Evolutionary conservation across 352 stramenopile genomes (phyloP), one percentile per base, ranked within the genome.

Genomic region (Halophytophthora batemanensis): DNA sequence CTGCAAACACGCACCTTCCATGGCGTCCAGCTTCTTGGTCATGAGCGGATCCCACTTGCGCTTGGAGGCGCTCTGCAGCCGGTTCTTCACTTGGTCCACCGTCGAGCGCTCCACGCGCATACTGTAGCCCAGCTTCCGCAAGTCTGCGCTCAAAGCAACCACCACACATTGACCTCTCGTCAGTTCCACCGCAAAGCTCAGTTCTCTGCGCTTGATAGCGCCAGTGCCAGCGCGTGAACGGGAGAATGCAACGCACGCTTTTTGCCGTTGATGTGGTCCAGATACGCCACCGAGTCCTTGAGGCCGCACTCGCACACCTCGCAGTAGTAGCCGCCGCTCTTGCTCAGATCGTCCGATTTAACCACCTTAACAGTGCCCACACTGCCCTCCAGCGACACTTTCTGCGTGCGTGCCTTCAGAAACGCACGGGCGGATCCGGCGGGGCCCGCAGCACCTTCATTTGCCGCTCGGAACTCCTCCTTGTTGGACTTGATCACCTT

Each of bases 211-310:
- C n/a, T n/a, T n/a, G n/a, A n/a, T n/a, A 46, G 31, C 11, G 7
- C 3, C 21, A 51, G 10, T 13, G 58, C 3, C 15, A 39, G 25
- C 23, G 14, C 21, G 19, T 17, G 23, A 22, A 45, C 6, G n/a
- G 45, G 18, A 5, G 50, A 8, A 0, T 36, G 1, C 14, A 15
- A 47, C 82, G 50, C 53, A 96, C 87, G 91, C 59, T 93, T 93
- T 80, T 97, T 97, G 57, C 92, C 92, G 64, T 98, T 98, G 69
- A 98, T 96, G 57, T 98, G 92, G 68, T 97, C 92, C 41, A 98
- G 66, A 52, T 97, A 98, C 50, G 87, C 88, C 40, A 96, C 82
- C 42, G 86, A 96, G 60, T 98, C 92, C 68, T 97, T 97, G 33
- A 97, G 69, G 3, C 82, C 74, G 56, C 74, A 87, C 51, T 97